Percentiles rank a stretch among this genome's conserved stretches.
phyloP scores from a whole-genome alignment of 83 land plant species.

The Diphasiastrum complanatum region DNA sequence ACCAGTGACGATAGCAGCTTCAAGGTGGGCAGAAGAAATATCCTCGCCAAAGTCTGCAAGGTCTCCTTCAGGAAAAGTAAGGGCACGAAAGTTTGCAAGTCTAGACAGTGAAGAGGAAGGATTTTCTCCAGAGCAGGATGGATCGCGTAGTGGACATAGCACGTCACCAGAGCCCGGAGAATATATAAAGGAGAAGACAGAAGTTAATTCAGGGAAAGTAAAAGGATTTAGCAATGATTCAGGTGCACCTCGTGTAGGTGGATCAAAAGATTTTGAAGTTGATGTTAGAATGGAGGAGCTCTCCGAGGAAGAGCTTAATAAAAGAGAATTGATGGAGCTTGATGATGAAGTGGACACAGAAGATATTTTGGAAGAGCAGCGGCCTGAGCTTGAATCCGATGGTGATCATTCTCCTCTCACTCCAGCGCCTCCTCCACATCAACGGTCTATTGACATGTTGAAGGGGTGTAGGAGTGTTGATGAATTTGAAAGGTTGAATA shows the following conservation, averaged over 20 bases:
- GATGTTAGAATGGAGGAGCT: conserved; percentile 29
- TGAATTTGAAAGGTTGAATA: conserved; percentile 6
- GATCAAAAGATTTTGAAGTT: not conserved
- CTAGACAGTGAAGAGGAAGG: conserved; percentile 13
- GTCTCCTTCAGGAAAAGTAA: conserved; percentile 9
- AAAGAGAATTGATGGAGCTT: no score
- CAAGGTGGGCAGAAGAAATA: conserved; percentile 33
- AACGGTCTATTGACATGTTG: conserved; percentile 3
- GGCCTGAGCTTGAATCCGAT: no score
- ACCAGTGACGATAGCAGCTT: conserved; percentile 25
- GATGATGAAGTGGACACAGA: no score
- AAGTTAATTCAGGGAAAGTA: conserved; percentile 8
- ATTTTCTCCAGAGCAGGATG: not conserved
- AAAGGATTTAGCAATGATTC: conserved; percentile 20
- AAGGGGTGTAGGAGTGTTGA: conserved; percentile 1
- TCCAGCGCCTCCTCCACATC: not conserved
- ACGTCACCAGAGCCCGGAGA: conserved; percentile 50
- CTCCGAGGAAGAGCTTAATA: conserved; percentile 7
- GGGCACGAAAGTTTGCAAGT: conserved; percentile 17
- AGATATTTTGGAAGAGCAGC: conserved; percentile 19
- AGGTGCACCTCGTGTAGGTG: conserved; percentile 19
- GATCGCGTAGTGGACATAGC: conserved; percentile 11
- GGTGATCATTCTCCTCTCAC: not conserved
- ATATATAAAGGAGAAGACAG: conserved; percentile 26
- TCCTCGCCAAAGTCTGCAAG: conserved; percentile 15